Evolutionary conservation across 257 asterid genomes (phyloP).

Genomic region (Nicotiana noctiflora): DNA sequence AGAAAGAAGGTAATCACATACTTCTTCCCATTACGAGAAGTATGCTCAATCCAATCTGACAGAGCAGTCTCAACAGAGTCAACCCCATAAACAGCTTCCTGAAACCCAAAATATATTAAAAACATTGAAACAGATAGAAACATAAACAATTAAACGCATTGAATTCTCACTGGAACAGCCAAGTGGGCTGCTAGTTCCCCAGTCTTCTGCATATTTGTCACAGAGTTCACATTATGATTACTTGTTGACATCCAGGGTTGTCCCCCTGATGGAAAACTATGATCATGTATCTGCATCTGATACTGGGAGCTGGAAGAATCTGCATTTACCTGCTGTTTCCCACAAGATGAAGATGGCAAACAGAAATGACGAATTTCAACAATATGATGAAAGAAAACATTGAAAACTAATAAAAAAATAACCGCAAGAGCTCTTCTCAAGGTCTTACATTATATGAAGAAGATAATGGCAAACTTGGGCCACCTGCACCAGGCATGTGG

Average conservation of each 20-base stretch:
- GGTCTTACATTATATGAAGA: conserved; percentile 45
- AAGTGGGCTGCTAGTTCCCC: conserved; percentile 33
- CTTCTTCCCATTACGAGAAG: conserved; percentile 66
- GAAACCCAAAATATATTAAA: conserved; percentile 14
- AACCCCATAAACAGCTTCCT: conserved; percentile 41
- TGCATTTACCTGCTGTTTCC: conserved; percentile 47
- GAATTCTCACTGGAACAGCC: conserved; percentile 33
- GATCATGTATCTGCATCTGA: conserved; percentile 39
- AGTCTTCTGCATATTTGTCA: conserved; percentile 42
- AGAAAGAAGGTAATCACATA: conserved; percentile 22
- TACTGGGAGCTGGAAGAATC: conserved; percentile 39
- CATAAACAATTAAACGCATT: conserved; percentile 5
- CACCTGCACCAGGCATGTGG: conserved; percentile 55
- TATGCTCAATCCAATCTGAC: conserved; percentile 64
- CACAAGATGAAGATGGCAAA: conserved; percentile 39
- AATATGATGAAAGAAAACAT: not conserved
- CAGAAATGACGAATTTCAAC: conserved; percentile 7
- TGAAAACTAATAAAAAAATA: not conserved
- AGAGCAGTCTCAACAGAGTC: conserved; percentile 26
- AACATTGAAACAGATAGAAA: not conserved
- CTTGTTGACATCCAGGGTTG: conserved; percentile 65
- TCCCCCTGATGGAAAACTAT: conserved; percentile 41
- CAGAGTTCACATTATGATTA: conserved; percentile 47
- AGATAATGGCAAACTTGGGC: conserved; percentile 47
- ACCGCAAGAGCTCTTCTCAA: not conserved